Evolutionary conservation across 495 filamentous ascomycete genomes (phyloP), one percentile per base, ranked within the genome.

Genomic region (Hyaloscypha finlandica): DNA sequence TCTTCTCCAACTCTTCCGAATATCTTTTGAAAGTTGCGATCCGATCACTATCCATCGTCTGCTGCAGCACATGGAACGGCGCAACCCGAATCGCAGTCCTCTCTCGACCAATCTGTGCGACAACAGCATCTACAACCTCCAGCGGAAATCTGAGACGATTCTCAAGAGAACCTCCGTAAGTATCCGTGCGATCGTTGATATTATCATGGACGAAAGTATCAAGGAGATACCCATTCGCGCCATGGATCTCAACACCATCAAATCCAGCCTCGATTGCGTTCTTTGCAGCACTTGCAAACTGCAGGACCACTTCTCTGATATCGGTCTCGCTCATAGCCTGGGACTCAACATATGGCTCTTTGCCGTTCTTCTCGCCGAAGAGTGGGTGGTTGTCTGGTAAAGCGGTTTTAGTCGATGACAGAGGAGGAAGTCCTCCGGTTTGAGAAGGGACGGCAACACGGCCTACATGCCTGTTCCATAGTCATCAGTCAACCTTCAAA

Each of bases 141-240:
- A 81, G 65, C 0, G 79, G 71, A 33, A 89, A 75, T 0, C 86
- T 79, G 48, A 78, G 82, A n/a, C 86, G 81, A 75, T 90, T 88
- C 76, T 86, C 82, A 54, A 89, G 85, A 61, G 74, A 76, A 25
- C 88, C 88, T 20, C 88, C 88, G 69, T 89, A 90, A 12, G 76
- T 65, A 69, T 90, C 88, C 12, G 80, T 85, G 9, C 87, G 80
- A 61, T 78, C 76, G 55, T 58, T 58, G 29, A 16, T 58, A 58
- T 22, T 29, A 32, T 58, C 55, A 6, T 58, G 55, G 29, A 31
- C 30, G 29, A 58, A 58, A 6, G 19, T 19, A 32, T 58, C 55
- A 20, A 30, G 20, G 30, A 58, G 55, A 29, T 30, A 32, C 2
- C 55, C 55, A 32, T 58, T 58, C 20, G 5, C 30, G 25, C 55